Conservation (phyloP, 306 rosid species). For the Erythrophleum fordii region DNA sequence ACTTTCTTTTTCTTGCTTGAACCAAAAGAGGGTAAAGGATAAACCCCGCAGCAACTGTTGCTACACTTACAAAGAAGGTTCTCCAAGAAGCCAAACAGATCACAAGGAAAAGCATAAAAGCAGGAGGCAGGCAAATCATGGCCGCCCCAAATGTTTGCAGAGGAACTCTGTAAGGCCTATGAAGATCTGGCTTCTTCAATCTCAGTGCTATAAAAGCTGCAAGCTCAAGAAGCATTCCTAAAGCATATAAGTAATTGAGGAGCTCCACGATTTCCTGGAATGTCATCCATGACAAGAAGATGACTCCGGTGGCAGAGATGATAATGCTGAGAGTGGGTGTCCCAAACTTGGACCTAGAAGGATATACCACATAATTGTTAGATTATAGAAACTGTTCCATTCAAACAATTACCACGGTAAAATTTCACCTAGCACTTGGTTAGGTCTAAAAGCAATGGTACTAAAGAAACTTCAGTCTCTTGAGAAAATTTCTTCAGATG, state of each 20-base stretch:
- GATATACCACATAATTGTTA: not conserved
- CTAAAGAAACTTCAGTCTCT: slow-evolving; percentile 16
- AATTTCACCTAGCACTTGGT: not conserved
- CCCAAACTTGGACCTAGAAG: not conserved
- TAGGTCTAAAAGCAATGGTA: not conserved
- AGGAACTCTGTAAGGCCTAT: slow-evolving; percentile 87
- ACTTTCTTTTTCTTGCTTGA: slow-evolving; percentile 59
- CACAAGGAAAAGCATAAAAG: slow-evolving; percentile 75
- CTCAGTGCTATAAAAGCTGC: slow-evolving; percentile 81
- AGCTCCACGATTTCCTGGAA: slow-evolving; percentile 88
- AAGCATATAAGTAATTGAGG: slow-evolving; percentile 81
- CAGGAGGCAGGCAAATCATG: slow-evolving; percentile 80
- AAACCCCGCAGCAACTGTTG: slow-evolving; percentile 59
- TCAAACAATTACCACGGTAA: not conserved
- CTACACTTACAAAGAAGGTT: slow-evolving; percentile 70
- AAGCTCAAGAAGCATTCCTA: slow-evolving; percentile 90
- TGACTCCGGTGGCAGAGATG: slow-evolving; percentile 82
- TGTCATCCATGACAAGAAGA: slow-evolving; percentile 95
- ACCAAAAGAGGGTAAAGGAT: slow-evolving; percentile 62
- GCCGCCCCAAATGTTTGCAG: slow-evolving; percentile 66
- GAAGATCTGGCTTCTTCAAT: slow-evolving; percentile 69
- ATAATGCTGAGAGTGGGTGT: slow-evolving; percentile 86
- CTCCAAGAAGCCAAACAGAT: slow-evolving; percentile 81
- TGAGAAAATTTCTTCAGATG: not conserved
- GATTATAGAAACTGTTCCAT: not conserved